Evolutionary conservation across 345 rosid species (phyloP).

Genomic region (Lumnitzera racemosa): DNA sequence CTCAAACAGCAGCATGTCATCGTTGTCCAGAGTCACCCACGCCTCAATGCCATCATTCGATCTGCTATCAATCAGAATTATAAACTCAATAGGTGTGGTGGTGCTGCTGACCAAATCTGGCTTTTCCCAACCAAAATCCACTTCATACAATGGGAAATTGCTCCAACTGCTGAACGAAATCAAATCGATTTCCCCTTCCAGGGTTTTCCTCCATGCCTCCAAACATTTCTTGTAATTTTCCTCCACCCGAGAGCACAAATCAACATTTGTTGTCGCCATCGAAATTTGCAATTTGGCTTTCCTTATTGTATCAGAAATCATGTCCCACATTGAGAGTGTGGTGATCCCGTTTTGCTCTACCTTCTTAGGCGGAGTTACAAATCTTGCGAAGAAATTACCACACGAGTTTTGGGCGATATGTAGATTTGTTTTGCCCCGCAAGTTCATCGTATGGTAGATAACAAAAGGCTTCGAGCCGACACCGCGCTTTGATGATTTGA

Average conservation of each 20-base stretch:
- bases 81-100: slow-evolving; percentile 17
- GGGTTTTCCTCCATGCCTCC: not conserved
- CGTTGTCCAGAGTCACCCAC: slow-evolving; percentile 28
- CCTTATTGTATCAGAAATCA: slow-evolving; percentile 7
- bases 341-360: not conserved
- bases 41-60: slow-evolving; percentile 36
- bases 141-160: slow-evolving; percentile 31
- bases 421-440: not conserved
- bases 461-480: slow-evolving; percentile 7
- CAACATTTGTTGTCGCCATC: not conserved
- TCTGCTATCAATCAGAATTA: slow-evolving; percentile 30
- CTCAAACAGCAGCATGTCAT: not conserved
- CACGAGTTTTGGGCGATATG: too few species aligned
- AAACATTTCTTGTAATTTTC: not conserved
- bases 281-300: not conserved
- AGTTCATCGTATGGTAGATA: not conserved
- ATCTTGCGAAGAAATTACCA: too few species aligned
- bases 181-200: slow-evolving; percentile 11
- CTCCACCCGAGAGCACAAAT: slow-evolving; percentile 1
- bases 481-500: too few species aligned
- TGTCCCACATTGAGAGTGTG: slow-evolving; percentile 13
- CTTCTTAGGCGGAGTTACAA: too few species aligned
- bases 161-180: slow-evolving; percentile 27
- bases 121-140: slow-evolving; percentile 56
- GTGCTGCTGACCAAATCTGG: slow-evolving; percentile 33